Evolutionary conservation across 176 grass and related monocot species (phyloP).

Genomic region (Elaeis guineensis): DNA sequence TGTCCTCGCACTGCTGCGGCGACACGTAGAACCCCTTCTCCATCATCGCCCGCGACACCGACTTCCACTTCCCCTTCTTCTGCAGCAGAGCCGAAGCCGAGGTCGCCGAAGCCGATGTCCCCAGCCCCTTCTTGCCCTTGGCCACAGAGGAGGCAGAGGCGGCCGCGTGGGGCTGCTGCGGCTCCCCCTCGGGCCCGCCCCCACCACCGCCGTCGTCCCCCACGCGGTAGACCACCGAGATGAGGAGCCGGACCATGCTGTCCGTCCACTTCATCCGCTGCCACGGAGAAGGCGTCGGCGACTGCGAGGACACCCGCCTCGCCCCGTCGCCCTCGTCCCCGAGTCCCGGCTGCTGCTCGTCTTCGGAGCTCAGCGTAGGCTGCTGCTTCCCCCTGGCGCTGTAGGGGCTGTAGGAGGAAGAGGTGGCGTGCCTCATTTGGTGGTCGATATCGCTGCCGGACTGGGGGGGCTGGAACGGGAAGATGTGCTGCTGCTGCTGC

Average conservation of each 20-base stretch:
- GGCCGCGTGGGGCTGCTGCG: background rate
- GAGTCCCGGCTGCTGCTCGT: slow-evolving; percentile 19
- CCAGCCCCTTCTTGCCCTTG: slow-evolving; percentile 17
- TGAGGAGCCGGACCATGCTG: slow-evolving; percentile 69
- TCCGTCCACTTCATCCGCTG: slow-evolving; percentile 98
- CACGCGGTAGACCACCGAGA: slow-evolving; percentile 63
- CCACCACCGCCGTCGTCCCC: slow-evolving; percentile 57
- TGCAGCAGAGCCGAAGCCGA: slow-evolving; percentile 26
- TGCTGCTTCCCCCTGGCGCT: slow-evolving; percentile 2
- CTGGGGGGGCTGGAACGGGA: slow-evolving; percentile 2
- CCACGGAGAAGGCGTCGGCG: slow-evolving; percentile 38
- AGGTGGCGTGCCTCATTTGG: background rate
- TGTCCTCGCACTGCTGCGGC: slow-evolving; percentile 98
- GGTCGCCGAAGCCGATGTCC: slow-evolving; percentile 5
- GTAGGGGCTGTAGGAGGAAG: background rate
- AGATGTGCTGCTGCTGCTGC: background rate
- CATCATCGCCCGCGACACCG: slow-evolving; percentile 73
- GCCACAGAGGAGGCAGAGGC: background rate
- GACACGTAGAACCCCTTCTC: slow-evolving; percentile 62
- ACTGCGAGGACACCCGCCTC: slow-evolving; percentile 11
- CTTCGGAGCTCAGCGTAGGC: slow-evolving; percentile 27
- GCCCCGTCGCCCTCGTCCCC: slow-evolving; percentile 7
- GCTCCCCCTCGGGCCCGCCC: slow-evolving; percentile 1
- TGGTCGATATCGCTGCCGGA: background rate
- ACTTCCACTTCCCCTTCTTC: slow-evolving; percentile 98